phyloP scores from a whole-genome alignment of 73 alveolate genomes.

The Tetrahymena thermophila region DNA sequence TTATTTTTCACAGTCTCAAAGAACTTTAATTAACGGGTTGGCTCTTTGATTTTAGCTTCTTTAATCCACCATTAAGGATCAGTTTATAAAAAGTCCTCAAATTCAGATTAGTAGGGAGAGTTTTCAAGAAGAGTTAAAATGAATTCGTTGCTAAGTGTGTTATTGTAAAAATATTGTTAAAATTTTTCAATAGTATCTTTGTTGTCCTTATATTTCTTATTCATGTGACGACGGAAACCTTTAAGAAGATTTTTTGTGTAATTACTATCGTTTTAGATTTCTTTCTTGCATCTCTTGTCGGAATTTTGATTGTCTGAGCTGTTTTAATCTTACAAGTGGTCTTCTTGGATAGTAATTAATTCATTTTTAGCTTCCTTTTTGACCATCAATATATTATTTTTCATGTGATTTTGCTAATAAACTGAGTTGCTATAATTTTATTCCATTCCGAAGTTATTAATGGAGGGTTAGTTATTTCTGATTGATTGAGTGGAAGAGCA shows the following conservation, averaged over 20 bases:
- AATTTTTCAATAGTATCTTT: not conserved
- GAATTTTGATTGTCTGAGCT: not conserved
- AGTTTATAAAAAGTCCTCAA: not conserved
- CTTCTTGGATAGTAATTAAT: not conserved
- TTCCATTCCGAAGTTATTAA: not conserved
- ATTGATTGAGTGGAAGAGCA: not conserved
- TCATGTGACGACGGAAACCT: not conserved
- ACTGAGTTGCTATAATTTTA: not conserved
- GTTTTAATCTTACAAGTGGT: not conserved
- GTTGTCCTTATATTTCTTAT: not conserved
- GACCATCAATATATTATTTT: not conserved
- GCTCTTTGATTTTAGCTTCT: not conserved
- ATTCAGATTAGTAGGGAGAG: not conserved
- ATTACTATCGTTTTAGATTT: not conserved
- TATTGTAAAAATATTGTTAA: not conserved
- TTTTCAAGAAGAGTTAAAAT: not conserved
- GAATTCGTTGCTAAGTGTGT: not conserved
- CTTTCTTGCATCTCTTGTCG: not conserved
- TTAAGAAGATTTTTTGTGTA: not conserved
- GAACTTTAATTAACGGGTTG: not conserved
- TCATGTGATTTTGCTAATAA: not conserved
- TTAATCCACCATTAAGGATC: slow-evolving; percentile 1
- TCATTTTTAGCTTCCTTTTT: not conserved
- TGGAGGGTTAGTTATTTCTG: not conserved
- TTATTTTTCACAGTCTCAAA: not conserved